Conservation (phyloP, 331 rosid species). For the Erythrophleum ivorense region DNA sequence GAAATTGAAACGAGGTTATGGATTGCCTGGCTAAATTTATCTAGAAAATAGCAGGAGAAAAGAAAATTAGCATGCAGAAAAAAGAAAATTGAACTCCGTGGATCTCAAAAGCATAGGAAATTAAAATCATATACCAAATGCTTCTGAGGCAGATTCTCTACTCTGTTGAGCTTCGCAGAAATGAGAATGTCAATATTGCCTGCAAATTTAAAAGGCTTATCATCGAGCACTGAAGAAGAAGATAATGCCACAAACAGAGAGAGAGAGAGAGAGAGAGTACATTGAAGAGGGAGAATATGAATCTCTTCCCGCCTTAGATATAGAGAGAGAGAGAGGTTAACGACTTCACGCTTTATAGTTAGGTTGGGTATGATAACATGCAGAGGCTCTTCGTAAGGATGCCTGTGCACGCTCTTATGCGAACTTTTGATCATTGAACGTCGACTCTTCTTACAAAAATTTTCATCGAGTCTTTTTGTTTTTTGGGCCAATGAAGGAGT, state of each 20-base stretch:
- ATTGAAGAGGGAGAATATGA: not conserved
- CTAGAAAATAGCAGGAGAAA: not conserved
- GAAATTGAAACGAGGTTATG: not conserved
- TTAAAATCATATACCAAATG: not conserved
- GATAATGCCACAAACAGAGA: not conserved
- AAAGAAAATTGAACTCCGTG: too few relatives aligned
- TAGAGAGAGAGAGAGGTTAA: not conserved
- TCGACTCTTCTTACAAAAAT: too few relatives aligned
- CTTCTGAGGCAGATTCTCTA: not conserved
- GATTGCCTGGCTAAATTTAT: not conserved
- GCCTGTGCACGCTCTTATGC: not conserved
- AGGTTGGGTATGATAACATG: not conserved
- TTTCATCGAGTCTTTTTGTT: too few relatives aligned
- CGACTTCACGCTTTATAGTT: not conserved
- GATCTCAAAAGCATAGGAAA: not conserved
- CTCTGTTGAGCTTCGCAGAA: not conserved
- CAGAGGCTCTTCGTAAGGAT: not conserved
- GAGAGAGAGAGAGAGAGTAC: not conserved
- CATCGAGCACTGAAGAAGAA: not conserved
- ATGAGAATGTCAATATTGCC: not conserved
- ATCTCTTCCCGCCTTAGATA: conserved; percentile 13
- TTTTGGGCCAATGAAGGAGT: too few relatives aligned
- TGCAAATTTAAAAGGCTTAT: not conserved
- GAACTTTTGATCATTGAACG: not conserved
- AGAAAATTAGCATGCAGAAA: not conserved